Percentiles rank a stretch among this genome's conserved stretches.
Conservation (phyloP, 2,329 filamentous ascomycete genomes). For the Neoscytalidium dimidiatum region DNA sequence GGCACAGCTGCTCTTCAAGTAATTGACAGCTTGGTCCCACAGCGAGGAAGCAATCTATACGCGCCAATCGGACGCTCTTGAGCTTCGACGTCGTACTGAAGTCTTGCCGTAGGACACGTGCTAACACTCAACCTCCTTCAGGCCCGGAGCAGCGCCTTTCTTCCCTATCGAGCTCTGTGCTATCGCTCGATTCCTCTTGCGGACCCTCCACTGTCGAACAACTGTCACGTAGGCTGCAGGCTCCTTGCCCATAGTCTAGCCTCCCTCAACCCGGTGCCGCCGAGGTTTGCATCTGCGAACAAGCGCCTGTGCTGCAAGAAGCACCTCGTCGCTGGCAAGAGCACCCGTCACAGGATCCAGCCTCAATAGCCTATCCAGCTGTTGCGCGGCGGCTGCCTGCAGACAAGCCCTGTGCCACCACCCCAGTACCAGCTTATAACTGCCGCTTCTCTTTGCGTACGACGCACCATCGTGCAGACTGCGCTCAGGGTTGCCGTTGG, state of each 20-base stretch:
- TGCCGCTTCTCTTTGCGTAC: constrained; percentile 25
- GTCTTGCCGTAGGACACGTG: constrained; percentile 31
- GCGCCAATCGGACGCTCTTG: constrained; percentile 30
- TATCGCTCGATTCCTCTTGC: constrained; percentile 32
- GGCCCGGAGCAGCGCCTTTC: constrained; percentile 19
- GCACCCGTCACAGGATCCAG: constrained; percentile 25
- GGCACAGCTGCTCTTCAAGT: constrained; percentile 30
- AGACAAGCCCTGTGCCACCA: constrained; percentile 25
- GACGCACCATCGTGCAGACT: constrained; percentile 12
- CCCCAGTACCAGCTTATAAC: constrained; percentile 23
- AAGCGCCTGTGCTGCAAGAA: constrained; percentile 25
- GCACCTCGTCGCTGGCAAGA: constrained; percentile 21
- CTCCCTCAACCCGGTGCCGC: constrained; percentile 5
- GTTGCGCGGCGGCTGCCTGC: constrained; percentile 26
- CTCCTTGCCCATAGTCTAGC: constrained; percentile 2
- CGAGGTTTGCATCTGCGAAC: constrained; percentile 30
- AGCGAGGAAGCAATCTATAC: constrained; percentile 31
- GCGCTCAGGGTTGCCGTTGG: neutral
- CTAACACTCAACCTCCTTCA: constrained; percentile 38
- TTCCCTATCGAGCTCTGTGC: constrained; percentile 28
- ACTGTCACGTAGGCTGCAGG: neutral
- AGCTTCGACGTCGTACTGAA: constrained; percentile 30
- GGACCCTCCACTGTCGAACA: constrained; percentile 22
- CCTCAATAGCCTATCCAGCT: constrained; percentile 21
- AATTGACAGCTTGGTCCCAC: constrained; percentile 41